Conservation (phyloP, 257 asterid species). For the Prunella vulgaris region DNA sequence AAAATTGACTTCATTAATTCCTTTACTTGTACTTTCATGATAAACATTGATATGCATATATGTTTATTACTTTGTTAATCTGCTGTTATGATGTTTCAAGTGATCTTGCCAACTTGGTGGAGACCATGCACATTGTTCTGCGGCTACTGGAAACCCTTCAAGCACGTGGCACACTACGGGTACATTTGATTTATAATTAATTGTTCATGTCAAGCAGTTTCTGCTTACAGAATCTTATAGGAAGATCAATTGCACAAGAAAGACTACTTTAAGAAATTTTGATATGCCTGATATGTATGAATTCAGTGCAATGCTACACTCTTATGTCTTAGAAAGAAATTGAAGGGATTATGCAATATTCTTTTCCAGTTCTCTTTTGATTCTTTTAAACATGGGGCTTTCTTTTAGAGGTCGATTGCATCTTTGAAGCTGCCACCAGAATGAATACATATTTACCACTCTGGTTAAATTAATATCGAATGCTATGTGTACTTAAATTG, state of each 20-base stretch:
- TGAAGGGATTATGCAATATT: neutral
- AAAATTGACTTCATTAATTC: neutral
- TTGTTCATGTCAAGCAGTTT: conserved; percentile 1
- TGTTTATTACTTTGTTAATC: conserved; percentile 16
- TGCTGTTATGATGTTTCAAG: conserved; percentile 42
- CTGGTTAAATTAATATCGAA: conserved; percentile 3
- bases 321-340: neutral
- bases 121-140: conserved; percentile 61
- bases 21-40: conserved; percentile 3
- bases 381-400: neutral
- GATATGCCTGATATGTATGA: neutral
- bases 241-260: neutral
- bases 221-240: neutral
- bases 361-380: neutral
- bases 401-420: neutral
- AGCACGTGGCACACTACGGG: conserved; percentile 84
- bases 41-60: neutral
- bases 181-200: conserved; percentile 29
- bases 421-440: neutral
- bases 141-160: conserved; percentile 89
- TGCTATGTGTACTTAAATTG: conserved; percentile 1
- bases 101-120: conserved; percentile 93
- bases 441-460: neutral
- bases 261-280: neutral
- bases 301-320: neutral